Conservation (phyloP, 495 filamentous ascomycete species). For the Xylaria flabelliformis region DNA sequence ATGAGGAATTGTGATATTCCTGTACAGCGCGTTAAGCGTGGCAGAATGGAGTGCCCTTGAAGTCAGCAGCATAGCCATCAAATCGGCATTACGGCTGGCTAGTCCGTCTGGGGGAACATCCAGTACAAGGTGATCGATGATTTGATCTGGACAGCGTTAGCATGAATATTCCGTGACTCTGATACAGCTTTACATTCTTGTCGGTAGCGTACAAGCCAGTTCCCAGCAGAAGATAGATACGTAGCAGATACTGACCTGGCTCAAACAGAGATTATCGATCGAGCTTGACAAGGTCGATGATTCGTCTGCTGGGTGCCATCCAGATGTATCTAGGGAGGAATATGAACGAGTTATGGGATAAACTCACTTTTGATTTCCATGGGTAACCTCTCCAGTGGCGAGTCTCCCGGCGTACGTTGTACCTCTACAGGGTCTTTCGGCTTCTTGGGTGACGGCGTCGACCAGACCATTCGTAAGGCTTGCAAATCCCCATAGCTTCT, state of each 20-base stretch:
- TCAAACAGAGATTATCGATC: not conserved
- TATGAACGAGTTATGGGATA: not conserved
- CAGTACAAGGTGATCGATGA: constrained; percentile 75
- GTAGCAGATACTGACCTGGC: not conserved
- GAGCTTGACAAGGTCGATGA: not conserved
- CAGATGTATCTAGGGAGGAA: not conserved
- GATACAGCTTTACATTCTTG: constrained; percentile 12
- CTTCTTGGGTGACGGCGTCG: constrained; percentile 48
- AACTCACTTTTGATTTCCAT: constrained; percentile 74
- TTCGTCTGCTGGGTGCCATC: constrained; percentile 8
- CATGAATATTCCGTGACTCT: not conserved
- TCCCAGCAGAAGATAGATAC: not conserved
- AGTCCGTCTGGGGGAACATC: constrained; percentile 81
- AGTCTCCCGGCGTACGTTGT: constrained; percentile 43
- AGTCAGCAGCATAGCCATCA: constrained; percentile 78
- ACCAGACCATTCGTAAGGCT: constrained; percentile 61
- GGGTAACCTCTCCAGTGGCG: constrained; percentile 70
- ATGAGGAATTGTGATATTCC: constrained; percentile 85
- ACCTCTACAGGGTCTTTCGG: constrained; percentile 34
- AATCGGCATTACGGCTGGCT: constrained; percentile 79
- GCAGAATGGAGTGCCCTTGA: constrained; percentile 77
- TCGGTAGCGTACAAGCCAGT: constrained; percentile 4
- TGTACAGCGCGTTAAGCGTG: constrained; percentile 79
- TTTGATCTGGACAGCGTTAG: constrained; percentile 57
- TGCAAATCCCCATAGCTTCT: constrained; percentile 76